phyloP scores from a whole-genome alignment of 495 filamentous ascomycete genomes.

The Hypomontagnella submonticulosa region DNA sequence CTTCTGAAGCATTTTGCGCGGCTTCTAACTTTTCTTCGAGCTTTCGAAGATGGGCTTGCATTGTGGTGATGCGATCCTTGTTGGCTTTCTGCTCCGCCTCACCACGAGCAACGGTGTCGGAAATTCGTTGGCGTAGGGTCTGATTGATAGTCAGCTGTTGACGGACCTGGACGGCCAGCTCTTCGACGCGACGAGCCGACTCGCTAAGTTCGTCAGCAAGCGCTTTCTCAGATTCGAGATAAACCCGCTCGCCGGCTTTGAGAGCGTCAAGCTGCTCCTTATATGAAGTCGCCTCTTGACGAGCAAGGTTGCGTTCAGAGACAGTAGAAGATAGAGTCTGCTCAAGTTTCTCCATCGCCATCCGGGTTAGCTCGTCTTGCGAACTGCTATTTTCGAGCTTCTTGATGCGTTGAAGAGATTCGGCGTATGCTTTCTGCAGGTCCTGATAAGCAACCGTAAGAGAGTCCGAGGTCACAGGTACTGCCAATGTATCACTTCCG shows the following conservation, averaged over 20 bases:
- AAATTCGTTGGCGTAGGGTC: slow-evolving; percentile 79
- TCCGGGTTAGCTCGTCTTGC: slow-evolving; percentile 62
- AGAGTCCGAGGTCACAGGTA: slow-evolving; percentile 71
- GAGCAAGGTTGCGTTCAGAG: slow-evolving; percentile 77
- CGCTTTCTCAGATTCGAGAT: slow-evolving; percentile 70
- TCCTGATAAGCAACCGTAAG: slow-evolving; percentile 82
- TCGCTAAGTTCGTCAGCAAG: slow-evolving; percentile 73
- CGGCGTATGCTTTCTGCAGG: slow-evolving; percentile 70
- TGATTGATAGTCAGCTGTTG: slow-evolving; percentile 81
- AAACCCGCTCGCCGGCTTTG: slow-evolving; percentile 67
- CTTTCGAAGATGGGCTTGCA: slow-evolving; percentile 80
- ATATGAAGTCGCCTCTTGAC: slow-evolving; percentile 68
- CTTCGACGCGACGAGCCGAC: slow-evolving; percentile 79
- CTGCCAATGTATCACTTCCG: slow-evolving; percentile 43
- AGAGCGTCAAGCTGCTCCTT: slow-evolving; percentile 71
- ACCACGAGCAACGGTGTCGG: slow-evolving; percentile 84
- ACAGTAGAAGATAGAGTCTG: slow-evolving; percentile 71
- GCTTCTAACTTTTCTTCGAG: slow-evolving; percentile 85
- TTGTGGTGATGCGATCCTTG: slow-evolving; percentile 78
- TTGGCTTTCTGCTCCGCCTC: slow-evolving; percentile 85
- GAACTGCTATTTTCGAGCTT: slow-evolving; percentile 59
- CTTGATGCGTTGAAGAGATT: slow-evolving; percentile 66
- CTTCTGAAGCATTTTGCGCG: slow-evolving; percentile 89
- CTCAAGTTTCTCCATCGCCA: slow-evolving; percentile 71
- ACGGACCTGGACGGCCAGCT: slow-evolving; percentile 78